phyloP scores from a whole-genome alignment of 1,284 basidiomycete genomes.

The Volvariella volvacea region DNA sequence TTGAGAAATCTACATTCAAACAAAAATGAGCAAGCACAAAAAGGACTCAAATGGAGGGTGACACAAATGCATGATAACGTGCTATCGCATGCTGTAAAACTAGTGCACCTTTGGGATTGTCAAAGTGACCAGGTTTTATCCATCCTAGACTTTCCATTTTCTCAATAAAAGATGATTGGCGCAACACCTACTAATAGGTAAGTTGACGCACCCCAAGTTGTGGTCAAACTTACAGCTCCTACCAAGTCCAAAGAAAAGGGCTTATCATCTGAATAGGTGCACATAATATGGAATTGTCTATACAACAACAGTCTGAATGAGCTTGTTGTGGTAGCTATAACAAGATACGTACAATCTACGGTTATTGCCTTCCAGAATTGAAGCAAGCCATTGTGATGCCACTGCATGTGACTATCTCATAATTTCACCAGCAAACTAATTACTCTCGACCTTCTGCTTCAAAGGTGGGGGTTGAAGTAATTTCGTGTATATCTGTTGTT shows the following conservation, averaged over 20 bases:
- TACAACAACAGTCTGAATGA: too few relatives aligned
- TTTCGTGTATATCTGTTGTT: too few relatives aligned
- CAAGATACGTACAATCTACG: too few relatives aligned
- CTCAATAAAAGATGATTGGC: constrained; percentile 47
- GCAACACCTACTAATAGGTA: constrained; percentile 33
- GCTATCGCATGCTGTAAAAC: constrained; percentile 30
- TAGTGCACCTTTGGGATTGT: constrained; percentile 23
- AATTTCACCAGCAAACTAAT: too few relatives aligned
- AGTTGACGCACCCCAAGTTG: background rate
- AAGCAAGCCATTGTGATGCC: too few relatives aligned
- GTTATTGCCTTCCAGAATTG: too few relatives aligned
- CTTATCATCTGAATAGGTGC: constrained; percentile 38
- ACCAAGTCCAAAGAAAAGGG: constrained; percentile 50
- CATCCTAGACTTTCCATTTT: constrained; percentile 50
- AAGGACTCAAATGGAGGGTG: background rate
- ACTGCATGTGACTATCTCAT: too few relatives aligned
- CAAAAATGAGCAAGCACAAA: background rate
- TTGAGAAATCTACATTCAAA: constrained; percentile 27
- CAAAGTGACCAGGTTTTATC: constrained; percentile 36
- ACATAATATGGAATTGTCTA: constrained; percentile 23
- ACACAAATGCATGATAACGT: constrained; percentile 33
- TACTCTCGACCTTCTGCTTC: too few relatives aligned
- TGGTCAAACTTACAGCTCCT: constrained; percentile 32
- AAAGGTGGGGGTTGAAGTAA: too few relatives aligned
- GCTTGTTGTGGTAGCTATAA: too few relatives aligned